These are phyloP conservation scores for Fusarium ambrosium DNA, from an alignment of 2,329 filamentous ascomycete species.

Conservation along the genomic window DNA sequence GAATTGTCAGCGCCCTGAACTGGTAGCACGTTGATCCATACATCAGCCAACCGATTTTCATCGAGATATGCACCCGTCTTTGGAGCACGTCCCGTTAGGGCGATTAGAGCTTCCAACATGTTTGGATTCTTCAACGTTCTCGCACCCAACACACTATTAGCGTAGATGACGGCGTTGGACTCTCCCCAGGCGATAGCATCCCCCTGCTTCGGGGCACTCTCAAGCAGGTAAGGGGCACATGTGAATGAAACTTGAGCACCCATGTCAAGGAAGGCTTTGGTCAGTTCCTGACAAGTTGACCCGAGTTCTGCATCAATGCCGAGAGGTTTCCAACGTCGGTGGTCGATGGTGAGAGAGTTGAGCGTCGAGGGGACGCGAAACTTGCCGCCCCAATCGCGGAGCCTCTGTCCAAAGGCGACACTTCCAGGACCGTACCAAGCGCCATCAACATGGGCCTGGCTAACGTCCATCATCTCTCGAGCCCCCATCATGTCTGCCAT, in stretches of 20 bases:
- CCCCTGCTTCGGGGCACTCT: slow-evolving; percentile 18
- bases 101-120: slow-evolving; percentile 35
- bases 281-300: slow-evolving; percentile 22
- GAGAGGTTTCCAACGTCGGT: slow-evolving; percentile 34
- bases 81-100: slow-evolving; percentile 36
- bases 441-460: slow-evolving; percentile 34
- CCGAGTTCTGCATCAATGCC: slow-evolving; percentile 26
- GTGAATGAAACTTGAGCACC: slow-evolving; percentile 32
- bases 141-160: slow-evolving; percentile 39
- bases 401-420: slow-evolving; percentile 23
- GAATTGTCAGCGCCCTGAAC: slow-evolving; percentile 23
- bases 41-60: slow-evolving; percentile 20
- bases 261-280: slow-evolving; percentile 35
- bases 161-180: slow-evolving; percentile 41
- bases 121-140: slow-evolving; percentile 40
- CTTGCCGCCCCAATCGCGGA: slow-evolving; percentile 32
- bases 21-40: not conserved
- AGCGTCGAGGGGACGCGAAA: slow-evolving; percentile 34
- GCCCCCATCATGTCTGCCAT: slow-evolving; percentile 32
- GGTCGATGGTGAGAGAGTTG: slow-evolving; percentile 36
- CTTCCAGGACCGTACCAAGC: slow-evolving; percentile 32
- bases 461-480: slow-evolving; percentile 33
- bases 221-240: slow-evolving; percentile 40
- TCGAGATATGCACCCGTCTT: slow-evolving; percentile 27
- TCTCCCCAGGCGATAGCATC: slow-evolving; percentile 39